Base-by-base conservation (phyloP, 805 yeast genomes). In the Candida wancherniae region DNA sequence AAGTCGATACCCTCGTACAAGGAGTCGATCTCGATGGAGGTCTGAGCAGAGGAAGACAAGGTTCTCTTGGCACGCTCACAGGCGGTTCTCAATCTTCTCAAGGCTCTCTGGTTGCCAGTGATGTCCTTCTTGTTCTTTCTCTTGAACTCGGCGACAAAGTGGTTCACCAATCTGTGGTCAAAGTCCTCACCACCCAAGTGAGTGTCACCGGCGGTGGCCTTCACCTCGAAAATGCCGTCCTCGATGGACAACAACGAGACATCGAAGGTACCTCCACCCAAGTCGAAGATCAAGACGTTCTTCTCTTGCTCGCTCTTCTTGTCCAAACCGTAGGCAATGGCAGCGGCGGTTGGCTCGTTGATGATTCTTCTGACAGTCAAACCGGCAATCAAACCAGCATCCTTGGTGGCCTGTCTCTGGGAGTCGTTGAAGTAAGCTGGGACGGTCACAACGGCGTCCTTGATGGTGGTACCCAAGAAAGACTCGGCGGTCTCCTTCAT, bases 161-260 rank as follows among this genome's bases (percentile, higher is more conserved):
- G 92, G 65, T 80, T 80, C 44, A 86, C 88, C 56, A 86, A 81
- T 64, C 86, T 78, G 71, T 74, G 77, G 68, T 86, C 96, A 51
- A 86, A 86, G 69, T 86, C 96, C 71, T 86, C 95, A 77, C 96
- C 96, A 75, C 96, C 96, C 67, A 86, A 77, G 63, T 86, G 96
- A 42, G 96, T 86, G 62, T 86, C 95, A 81, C 95, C 95, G 40
- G 94, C 86, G 42, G 95, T 65, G 40, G 71, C 50, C 60, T 65
- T 65, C 37, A 65, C 71, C 59, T 65, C 70, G 48, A 65, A 65
- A 45, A 65, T 63, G 61, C 71, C 70, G 43, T 63, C 70, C 52
- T 65, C 70, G 40, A 65, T 65, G 37, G 70, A 60, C 50, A 65
- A 61, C 38, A 65, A 54, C 31, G 71, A 65, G 31, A 65, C 71